A percentile compares a stretch with the other conserved stretches of the same genome.
phyloP scores from a whole-genome alignment of 73 alveolate genomes.

The Paramecium tetraurelia region DNA sequence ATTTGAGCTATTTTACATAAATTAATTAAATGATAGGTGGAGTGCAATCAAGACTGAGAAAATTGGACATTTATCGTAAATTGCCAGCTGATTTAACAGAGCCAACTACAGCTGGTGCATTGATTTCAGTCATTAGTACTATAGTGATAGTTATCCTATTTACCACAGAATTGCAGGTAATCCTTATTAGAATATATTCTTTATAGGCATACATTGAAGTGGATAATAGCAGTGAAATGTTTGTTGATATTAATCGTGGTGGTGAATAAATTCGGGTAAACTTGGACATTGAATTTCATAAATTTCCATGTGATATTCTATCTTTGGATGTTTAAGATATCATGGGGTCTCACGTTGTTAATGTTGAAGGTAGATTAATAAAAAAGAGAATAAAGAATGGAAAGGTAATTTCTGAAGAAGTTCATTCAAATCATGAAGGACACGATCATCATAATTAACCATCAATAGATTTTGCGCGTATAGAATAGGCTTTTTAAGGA shows the following conservation, averaged over 20 bases:
- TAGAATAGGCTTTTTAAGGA: constrained; percentile 69
- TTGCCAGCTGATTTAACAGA: constrained; percentile 90
- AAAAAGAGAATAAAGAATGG: constrained; percentile 70
- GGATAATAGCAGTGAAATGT: constrained; percentile 79
- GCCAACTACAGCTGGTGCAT: constrained; percentile 93
- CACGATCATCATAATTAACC: constrained; percentile 43
- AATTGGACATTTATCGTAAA: constrained; percentile 68
- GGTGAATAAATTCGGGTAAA: constrained; percentile 86
- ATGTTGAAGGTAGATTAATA: constrained; percentile 73
- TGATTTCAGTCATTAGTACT: constrained; percentile 89
- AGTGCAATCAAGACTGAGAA: constrained; percentile 59
- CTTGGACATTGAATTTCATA: constrained; percentile 83
- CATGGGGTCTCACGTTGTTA: constrained; percentile 93
- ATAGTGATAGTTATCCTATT: constrained; percentile 80
- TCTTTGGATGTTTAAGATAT: constrained; percentile 96
- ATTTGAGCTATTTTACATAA: not conserved
- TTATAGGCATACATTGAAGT: constrained; percentile 67
- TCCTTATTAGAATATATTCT: not conserved
- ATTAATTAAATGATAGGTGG: constrained; percentile 46
- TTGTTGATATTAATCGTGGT: constrained; percentile 82
- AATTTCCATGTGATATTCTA: constrained; percentile 96
- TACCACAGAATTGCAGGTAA: constrained; percentile 79
- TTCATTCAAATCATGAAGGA: constrained; percentile 57
- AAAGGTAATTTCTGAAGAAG: constrained; percentile 70
- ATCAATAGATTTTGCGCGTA: constrained; percentile 56